Base-by-base conservation (phyloP, 306 rosid genomes). In the Trifolium subterraneum region DNA sequence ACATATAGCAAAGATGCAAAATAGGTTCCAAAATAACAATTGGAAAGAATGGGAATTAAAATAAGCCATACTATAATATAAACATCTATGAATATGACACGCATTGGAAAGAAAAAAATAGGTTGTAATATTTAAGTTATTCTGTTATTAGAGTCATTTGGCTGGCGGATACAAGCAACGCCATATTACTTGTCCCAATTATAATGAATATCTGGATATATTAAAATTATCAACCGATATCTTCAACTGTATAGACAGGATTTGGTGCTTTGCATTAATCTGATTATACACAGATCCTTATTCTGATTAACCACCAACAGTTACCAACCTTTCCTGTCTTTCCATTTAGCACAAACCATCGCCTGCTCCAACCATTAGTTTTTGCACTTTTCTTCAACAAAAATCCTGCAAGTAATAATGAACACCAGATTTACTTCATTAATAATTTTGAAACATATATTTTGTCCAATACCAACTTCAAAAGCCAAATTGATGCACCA, bases 281-380 rank as follows among this genome's bases (percentile, higher is more conserved):
- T 10, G 13, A 15, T 45, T 15, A 22, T 23, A 47, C 27, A 54
- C 7, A 33, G 68, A 71, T 71, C 68, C 39, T 33, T 22, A 59
- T 10, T 51, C 66, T 12, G 38, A 69, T 18, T 11, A 70, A 60
- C 71, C 10, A 54, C 23, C 41, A 41, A 79, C 20, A 50, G 27
- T 45, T 51, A 79, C 89, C 76, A 48, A 94, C 98, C 98, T 94
- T 94, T 73, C 98, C 98, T 1, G 96, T 88, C 86, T 94, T 94
- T 83, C 84, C 96, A 78, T 94, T 94, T 73, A 94, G 83, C 72
- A 92, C 99, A 88, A 94, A 94, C 99, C 99, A 94, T 70, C 97
- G 88, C 80, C 88, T 84, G 87, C 88, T 92, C 99, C 99, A 94
- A 8, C 92, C 99, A 81, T 84, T 90, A 70, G 91, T 90, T 87